phyloP scores from a whole-genome alignment of 2,329 filamentous ascomycete genomes.

The Colletotrichum sp. region DNA sequence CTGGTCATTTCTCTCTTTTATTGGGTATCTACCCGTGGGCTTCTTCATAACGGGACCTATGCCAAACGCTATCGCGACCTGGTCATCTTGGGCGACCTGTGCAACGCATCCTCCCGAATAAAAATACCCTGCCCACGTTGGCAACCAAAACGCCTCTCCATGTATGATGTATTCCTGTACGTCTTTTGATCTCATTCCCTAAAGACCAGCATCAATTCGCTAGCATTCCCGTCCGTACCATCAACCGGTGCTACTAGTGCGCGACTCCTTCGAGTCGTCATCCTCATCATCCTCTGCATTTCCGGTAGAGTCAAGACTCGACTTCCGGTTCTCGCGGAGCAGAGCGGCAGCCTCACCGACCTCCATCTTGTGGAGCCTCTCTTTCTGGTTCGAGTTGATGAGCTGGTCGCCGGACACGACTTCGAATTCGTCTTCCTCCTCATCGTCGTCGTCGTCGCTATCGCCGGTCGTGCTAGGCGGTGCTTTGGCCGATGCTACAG shows the following conservation, averaged over 20 bases:
- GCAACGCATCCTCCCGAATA: not conserved
- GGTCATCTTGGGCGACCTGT: not conserved
- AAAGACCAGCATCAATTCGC: not conserved
- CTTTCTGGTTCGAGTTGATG: conserved; percentile 53
- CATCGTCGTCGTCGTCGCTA: conserved; percentile 51
- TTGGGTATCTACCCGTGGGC: conserved; percentile 17
- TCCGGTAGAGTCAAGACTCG: conserved; percentile 31
- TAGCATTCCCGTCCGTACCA: not conserved
- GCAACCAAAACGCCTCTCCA: not conserved
- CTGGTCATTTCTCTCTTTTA: not conserved
- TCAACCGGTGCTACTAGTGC: conserved; percentile 16
- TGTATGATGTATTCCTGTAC: not conserved
- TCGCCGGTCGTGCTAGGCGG: conserved; percentile 31
- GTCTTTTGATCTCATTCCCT: not conserved
- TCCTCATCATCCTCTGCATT: conserved; percentile 40
- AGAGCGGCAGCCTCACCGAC: conserved; percentile 62
- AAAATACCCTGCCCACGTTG: not conserved
- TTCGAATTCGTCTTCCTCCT: conserved; percentile 49
- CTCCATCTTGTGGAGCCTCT: conserved; percentile 65
- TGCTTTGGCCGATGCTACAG: not conserved
- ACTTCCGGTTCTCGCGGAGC: conserved; percentile 30
- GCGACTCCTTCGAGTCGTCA: conserved; percentile 29
- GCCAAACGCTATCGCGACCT: not conserved
- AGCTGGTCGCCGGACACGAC: conserved; percentile 42
- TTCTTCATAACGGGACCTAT: not conserved